Base-by-base conservation (phyloP, 805 yeast genomes). In the Wickerhamiella spandovensis region DNA sequence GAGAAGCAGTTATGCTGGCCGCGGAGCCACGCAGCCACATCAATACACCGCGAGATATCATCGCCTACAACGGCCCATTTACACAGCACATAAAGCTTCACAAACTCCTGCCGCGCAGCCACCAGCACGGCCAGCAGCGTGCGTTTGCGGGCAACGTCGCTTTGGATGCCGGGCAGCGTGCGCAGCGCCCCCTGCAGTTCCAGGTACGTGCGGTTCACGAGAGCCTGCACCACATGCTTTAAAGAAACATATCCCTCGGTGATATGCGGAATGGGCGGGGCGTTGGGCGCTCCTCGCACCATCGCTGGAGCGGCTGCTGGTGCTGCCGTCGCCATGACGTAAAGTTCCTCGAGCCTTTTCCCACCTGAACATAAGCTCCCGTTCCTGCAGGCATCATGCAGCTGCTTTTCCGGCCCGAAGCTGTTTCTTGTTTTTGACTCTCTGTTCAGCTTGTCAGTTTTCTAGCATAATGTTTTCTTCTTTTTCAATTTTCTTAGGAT, bases 51-150 rank as follows among this genome's bases (percentile, higher is more conserved):
- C 44, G 82, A 78, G 52, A 90, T 79, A 48, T 82, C 85, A 45
- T 77, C 73, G 4, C 89, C 73, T 32, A 79, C 81, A 12, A 77
- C 75, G 3, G 88, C 77, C 99, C 99, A 92, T 66, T 90, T 89
- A 48, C 83, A 77, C 39, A 92, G 67, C 2, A 95, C 95, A 58
- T 86, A 88, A 2, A 89, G 64, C 63, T 90, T 80, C 53, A 89
- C 77, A 61, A 82, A 87, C 59, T 89, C 92, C 60, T 86, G 88
- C 51, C 97, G 75, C 28, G 89, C 67, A 35, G 72, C 70, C 2
- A 90, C 82, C 21, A 92, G 71, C 51, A 83, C 66, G 32, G 81
- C 78, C 39, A 92, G 67, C 49, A 92, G 76, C 48, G 73, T 72
- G 53, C 78, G 76, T 68, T 90, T 90, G 55, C 84, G 79, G 4